These are phyloP conservation scores for Tardiomyces depauwii DNA, from an alignment of 1,139 yeast genomes.

Conservation along the genomic window DNA sequence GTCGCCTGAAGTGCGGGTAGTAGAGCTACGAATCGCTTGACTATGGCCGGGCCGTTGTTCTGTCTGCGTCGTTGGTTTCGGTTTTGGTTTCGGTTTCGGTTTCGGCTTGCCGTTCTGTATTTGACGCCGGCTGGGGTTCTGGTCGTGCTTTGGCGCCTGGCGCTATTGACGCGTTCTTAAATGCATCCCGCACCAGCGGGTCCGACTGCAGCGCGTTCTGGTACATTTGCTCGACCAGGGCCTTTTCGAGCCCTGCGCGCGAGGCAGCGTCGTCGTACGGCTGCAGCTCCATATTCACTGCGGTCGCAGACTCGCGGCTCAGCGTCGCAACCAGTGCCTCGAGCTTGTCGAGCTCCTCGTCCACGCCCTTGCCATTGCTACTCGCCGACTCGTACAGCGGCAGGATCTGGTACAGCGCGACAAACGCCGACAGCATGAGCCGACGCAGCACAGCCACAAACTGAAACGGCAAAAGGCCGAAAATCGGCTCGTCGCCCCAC, in stretches of 20 bases:
- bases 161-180: too few relatives aligned
- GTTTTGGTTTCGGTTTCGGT: too few relatives aligned
- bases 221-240: neutral
- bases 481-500: conserved; percentile 6
- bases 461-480: conserved; percentile 13
- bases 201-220: neutral
- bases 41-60: too few relatives aligned
- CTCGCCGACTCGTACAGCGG: conserved; percentile 7
- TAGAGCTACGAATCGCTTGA: neutral
- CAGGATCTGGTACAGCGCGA: conserved; percentile 9
- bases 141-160: too few relatives aligned
- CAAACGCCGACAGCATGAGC: conserved; percentile 6
- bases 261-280: conserved; percentile 12
- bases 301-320: conserved; percentile 5
- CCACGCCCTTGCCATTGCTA: conserved; percentile 1
- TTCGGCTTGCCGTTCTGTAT: too few relatives aligned
- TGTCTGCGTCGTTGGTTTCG: too few relatives aligned
- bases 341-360: conserved; percentile 4
- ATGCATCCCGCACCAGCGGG: neutral
- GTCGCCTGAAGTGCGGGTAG: neutral
- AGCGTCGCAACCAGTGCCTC: conserved; percentile 4
- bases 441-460: conserved; percentile 9
- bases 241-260: neutral
- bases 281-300: conserved; percentile 7
- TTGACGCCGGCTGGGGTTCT: too few relatives aligned